Evolutionary conservation across 2,329 filamentous ascomycete species (phyloP), one percentile per base, ranked within the genome.

Genomic region (Cladosporium sphaerospermum): DNA sequence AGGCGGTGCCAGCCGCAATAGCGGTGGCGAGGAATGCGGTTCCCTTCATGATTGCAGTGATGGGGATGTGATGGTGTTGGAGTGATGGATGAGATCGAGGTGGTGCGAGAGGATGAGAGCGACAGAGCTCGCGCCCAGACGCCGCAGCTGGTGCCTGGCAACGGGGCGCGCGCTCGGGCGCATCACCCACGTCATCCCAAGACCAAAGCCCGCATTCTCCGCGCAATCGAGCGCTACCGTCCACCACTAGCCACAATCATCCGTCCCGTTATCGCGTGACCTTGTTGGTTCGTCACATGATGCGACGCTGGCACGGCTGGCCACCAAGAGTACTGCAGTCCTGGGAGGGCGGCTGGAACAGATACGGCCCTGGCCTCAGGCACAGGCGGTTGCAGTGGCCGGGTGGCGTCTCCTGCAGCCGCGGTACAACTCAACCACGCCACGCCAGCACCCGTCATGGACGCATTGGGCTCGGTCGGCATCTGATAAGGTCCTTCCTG

Each of bases 1-100:
- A 81, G 70, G 87, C 87, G 70, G 86, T 84, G 61, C 61, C 87
- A 68, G 91, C 80, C 79, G 95, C 83, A 77, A 85, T 80, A 52
- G 59, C 61, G 75, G 84, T 83, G 70, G 89, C 85, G 71, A 89
- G 78, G 69, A 96, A 73, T 67, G 90, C 77, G 75, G 85, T 78
- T 73, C 84, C 84, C 85, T 95, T 96, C 92, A 96, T 97, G 61
- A 57, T 61, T 56, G 57, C 45, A 40, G 48, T 51, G 43, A 45
- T 56, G 43, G 39, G 45, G 42, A 47, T 36, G 18, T 44, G 46
- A 41, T 49, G 36, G 46, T 11, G 37, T 14, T 49, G n/a, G 10
- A 40, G 48, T 51, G 40, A 37, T 50, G 36, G 37, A 9, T 34
- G 39, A 16, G n/a, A 14, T 14, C 23, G 23, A 18, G 48, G 43